Base-by-base conservation (phyloP, 805 yeast species). In the Candida awuae region DNA sequence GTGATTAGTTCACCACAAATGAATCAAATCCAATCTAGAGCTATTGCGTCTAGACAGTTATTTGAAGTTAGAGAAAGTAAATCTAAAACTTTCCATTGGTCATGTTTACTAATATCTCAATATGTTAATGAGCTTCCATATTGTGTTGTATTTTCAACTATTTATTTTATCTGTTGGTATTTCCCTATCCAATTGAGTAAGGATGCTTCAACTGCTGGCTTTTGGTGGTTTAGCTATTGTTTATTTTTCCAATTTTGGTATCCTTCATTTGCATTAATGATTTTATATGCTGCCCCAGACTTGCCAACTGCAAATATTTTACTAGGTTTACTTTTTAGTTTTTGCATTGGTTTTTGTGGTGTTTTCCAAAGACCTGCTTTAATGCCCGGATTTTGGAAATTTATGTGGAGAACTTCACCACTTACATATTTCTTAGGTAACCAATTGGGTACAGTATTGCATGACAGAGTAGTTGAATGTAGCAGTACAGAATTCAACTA, bases 31-130 rank as follows among this genome's bases (percentile, higher is more conserved):
- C 82, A 78, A 52, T 76, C 67, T 18, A 68, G 70, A 40, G 80
- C 80, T 18, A 67, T 71, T 33, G 65, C 61, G n/a, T 65, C 77
- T n/a, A 70, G 87, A 52, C 80, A 75, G 39, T 55, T 80, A 32
- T 82, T 62, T 53, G 88, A 81, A 58, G 83, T 74, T 7, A 69
- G 90, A 53, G 92, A 82, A 53, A 67, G 75, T 16, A 70, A 76
- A 42, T 77, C 85, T 3, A 80, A 80, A 51, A 82, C 84, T 32
- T 82, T 77, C 66, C 81, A 78, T 51, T 82, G 88, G 88, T 65
- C 76, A 20, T 58, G 70, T 29, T 58, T 82, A 58, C 52, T 80
- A 32, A 29, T 78, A 13, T 58, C 79, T 9, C 78, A 78, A 48
- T 64, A 64, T 42, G 32, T 74, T n/a, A 66, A 67, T 43, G 92